These are phyloP conservation scores for Penicillium paneum DNA, from an alignment of 2,329 filamentous ascomycete species.

Conservation along the genomic window DNA sequence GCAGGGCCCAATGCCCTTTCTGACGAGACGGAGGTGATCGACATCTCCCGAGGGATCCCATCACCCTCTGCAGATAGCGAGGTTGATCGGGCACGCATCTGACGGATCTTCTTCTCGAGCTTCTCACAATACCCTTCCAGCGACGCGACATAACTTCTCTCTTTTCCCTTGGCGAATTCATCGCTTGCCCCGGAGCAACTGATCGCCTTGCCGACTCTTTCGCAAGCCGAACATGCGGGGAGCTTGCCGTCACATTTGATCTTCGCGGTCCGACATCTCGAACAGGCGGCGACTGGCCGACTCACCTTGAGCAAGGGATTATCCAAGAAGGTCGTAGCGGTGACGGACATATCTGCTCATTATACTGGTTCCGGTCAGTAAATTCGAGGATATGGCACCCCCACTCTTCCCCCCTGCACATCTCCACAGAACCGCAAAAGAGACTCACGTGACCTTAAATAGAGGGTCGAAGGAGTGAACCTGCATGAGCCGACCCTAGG, in stretches of 20 bases:
- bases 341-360: conserved; percentile 32
- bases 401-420: background rate
- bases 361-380: conserved; percentile 6
- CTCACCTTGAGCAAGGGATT: conserved; percentile 57
- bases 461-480: background rate
- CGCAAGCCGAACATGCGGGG: conserved; percentile 90
- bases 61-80: conserved; percentile 26
- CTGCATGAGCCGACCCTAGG: conserved; percentile 7
- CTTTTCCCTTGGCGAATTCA: conserved; percentile 92
- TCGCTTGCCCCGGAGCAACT: conserved; percentile 95
- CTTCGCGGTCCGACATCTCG: conserved; percentile 83
- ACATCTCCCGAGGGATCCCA: conserved; percentile 32
- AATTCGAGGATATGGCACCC: background rate
- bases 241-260: conserved; percentile 98
- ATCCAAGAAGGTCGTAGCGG: conserved; percentile 37
- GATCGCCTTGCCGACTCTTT: conserved; percentile 78
- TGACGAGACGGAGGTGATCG: conserved; percentile 35
- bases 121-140: conserved; percentile 89
- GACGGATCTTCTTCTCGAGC: conserved; percentile 70
- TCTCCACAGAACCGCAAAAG: background rate
- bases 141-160: conserved; percentile 92
- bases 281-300: conserved; percentile 74
- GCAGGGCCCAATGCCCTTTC: conserved; percentile 34
- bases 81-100: conserved; percentile 37
- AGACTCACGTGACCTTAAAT: conserved; percentile 13